A percentile compares a stretch with the other conserved stretches of the same genome.
Evolutionary conservation across 106 monocot species (phyloP).

Genomic region (Amphibolis antarctica): DNA sequence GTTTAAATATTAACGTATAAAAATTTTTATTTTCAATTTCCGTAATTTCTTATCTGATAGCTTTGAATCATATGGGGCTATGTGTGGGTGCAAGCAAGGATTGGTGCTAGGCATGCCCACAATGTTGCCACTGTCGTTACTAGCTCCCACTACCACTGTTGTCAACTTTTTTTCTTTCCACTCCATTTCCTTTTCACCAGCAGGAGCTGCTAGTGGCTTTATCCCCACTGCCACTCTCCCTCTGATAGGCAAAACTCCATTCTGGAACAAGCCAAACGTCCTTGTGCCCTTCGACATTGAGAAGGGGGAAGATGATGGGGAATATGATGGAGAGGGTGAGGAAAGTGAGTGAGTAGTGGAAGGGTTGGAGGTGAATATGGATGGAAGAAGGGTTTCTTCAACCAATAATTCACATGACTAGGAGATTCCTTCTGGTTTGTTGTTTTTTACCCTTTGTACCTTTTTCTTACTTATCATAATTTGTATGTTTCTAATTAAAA

Average conservation of each 20-base stretch:
- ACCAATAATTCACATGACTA: slow-evolving; percentile 9
- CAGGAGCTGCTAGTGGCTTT: neutral
- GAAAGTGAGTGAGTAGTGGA: neutral
- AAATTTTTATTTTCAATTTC: too few species aligned
- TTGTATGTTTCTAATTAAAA: neutral
- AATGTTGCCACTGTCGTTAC: neutral
- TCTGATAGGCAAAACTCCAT: too few species aligned
- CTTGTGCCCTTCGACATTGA: slow-evolving; percentile 26
- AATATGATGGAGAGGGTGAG: neutral
- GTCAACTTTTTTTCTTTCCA: neutral
- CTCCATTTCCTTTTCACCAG: neutral
- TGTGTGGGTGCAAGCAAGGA: too few species aligned
- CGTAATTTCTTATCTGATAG: too few species aligned
- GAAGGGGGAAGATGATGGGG: slow-evolving; percentile 7
- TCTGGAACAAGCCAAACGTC: slow-evolving; percentile 12
- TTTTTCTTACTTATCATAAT: neutral
- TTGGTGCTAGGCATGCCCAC: too few species aligned
- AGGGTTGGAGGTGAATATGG: neutral
- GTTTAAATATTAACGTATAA: too few species aligned
- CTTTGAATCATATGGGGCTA: too few species aligned
- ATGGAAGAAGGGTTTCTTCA: neutral
- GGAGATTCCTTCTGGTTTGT: slow-evolving; percentile 3
- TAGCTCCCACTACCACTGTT: neutral
- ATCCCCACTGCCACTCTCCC: neutral
- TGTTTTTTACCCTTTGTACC: neutral